phyloP scores from a whole-genome alignment of 176 grass and related monocot genomes.

The Raddia guianensis region DNA sequence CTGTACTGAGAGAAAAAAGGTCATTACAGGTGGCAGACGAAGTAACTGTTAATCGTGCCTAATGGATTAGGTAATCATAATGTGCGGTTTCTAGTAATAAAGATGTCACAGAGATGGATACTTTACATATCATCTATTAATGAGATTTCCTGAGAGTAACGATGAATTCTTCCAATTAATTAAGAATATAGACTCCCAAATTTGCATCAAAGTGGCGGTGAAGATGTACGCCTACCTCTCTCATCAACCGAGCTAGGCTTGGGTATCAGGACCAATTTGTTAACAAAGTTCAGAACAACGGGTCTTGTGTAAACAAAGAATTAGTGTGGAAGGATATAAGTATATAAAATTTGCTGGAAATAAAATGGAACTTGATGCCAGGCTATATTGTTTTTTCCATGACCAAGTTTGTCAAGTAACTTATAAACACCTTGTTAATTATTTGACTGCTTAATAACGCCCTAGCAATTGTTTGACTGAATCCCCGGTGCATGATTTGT shows the following conservation, averaged over 20 bases:
- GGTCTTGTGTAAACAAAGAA: neutral
- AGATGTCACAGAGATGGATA: neutral
- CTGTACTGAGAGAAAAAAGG: neutral
- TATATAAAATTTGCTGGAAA: neutral
- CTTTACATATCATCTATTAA: neutral
- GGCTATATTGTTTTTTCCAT: neutral
- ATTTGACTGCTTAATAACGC: neutral
- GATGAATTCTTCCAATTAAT: too few species aligned
- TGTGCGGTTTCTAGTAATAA: neutral
- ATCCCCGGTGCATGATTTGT: neutral
- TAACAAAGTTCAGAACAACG: neutral
- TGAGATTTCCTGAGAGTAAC: too few species aligned
- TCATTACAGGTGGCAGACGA: neutral
- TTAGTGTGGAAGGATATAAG: neutral
- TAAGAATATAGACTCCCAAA: too few species aligned
- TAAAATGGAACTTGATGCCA: neutral
- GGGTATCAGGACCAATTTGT: neutral
- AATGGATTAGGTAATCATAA: constrained; percentile 16
- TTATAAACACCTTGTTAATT: constrained; percentile 14
- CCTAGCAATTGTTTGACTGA: neutral
- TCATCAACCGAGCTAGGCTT: too few species aligned
- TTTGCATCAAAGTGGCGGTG: too few species aligned
- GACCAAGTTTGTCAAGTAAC: neutral
- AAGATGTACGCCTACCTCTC: too few species aligned
- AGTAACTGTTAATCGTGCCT: neutral